Conservation (phyloP, 164 flowering plant genomes). For the Protea cynaroides region DNA sequence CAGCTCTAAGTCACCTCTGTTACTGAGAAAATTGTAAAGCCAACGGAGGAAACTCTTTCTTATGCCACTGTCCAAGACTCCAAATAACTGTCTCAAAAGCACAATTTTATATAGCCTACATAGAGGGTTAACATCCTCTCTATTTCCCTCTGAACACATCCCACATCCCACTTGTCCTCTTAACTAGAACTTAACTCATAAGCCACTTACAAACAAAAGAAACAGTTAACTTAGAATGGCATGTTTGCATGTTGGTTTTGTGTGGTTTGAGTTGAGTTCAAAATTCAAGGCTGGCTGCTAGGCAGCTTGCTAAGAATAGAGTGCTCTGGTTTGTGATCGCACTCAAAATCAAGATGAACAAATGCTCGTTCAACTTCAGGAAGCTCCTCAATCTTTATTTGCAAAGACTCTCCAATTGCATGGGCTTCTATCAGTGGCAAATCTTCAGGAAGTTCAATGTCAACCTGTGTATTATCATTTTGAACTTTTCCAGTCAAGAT, state of each 20-base stretch:
- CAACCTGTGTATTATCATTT: constrained; percentile 48
- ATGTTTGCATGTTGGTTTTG: neutral
- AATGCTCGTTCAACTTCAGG: constrained; percentile 93
- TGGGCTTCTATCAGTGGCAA: constrained; percentile 85
- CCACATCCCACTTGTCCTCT: no score
- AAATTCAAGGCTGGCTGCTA: constrained; percentile 31
- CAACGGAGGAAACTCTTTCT: no score
- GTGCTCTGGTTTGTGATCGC: constrained; percentile 95
- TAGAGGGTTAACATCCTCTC: no score
- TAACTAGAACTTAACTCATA: no score
- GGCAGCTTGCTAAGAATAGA: constrained; percentile 49
- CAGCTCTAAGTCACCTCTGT: no score
- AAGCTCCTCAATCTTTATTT: constrained; percentile 75
- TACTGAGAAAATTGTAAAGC: no score
- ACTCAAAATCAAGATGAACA: constrained; percentile 96
- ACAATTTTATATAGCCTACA: no score
- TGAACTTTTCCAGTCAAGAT: neutral
- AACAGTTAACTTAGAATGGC: neutral
- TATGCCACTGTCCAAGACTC: no score
- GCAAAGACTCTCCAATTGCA: constrained; percentile 75
- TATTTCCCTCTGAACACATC: no score
- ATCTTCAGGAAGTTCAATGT: constrained; percentile 89
- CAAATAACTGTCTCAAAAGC: no score
- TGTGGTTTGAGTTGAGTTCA: neutral
- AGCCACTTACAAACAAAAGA: no score